A percentile compares a stretch with the other conserved stretches of the same genome.
Evolutionary conservation across 176 grass and related monocot species (phyloP).

Genomic region (Alopecurus myosuroides): DNA sequence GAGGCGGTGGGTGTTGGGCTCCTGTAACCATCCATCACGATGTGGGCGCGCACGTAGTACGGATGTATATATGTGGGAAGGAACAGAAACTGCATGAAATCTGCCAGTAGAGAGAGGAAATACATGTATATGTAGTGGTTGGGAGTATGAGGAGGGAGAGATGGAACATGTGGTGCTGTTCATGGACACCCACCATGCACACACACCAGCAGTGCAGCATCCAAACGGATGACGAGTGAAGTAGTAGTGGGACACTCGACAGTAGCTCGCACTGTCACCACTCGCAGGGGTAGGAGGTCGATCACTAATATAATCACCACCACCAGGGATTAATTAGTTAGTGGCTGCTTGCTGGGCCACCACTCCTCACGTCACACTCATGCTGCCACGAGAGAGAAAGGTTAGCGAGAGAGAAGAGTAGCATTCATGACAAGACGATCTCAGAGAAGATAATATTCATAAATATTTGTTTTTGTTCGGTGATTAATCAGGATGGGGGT

Average conservation of each 20-base stretch:
- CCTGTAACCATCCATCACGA: neutral
- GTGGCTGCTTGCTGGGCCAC: slow-evolving; percentile 18
- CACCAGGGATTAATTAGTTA: neutral
- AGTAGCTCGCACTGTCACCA: neutral
- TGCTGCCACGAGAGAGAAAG: neutral
- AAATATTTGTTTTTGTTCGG: neutral
- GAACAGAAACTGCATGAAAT: slow-evolving; percentile 9
- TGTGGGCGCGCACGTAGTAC: neutral
- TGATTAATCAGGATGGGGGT: neutral
- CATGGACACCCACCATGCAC: slow-evolving; percentile 25
- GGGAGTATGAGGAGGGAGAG: neutral
- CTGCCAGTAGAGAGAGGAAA: neutral
- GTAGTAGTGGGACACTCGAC: slow-evolving; percentile 39
- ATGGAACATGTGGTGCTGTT: slow-evolving; percentile 43
- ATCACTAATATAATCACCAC: neutral
- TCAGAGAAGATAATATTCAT: neutral
- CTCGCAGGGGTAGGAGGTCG: neutral
- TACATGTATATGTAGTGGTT: neutral
- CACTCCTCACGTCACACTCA: slow-evolving; percentile 9
- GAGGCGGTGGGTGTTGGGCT: neutral
- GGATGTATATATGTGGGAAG: neutral
- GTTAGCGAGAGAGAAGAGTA: neutral
- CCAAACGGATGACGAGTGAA: slow-evolving; percentile 2
- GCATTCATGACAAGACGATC: neutral
- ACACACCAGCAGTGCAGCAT: neutral